These are phyloP conservation scores for Colletotrichum agaves DNA, from an alignment of 2,329 filamentous ascomycete genomes.

Conservation along the genomic window DNA sequence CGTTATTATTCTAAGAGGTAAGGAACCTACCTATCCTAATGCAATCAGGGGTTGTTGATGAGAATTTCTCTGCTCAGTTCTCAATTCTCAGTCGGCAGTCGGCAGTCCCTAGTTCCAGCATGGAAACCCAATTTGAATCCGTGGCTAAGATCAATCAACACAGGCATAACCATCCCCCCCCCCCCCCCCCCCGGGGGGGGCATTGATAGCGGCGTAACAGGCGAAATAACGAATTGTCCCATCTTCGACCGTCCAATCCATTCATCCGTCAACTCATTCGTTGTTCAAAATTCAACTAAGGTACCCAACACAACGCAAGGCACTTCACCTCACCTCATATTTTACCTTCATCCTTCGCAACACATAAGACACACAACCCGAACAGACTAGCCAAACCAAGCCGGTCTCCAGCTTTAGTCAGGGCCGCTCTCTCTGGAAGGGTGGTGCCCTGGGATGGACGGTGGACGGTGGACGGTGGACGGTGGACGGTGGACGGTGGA, in stretches of 20 bases:
- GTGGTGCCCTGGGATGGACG: too few relatives aligned
- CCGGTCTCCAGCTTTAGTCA: background rate
- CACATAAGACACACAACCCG: background rate
- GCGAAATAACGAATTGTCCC: slow-evolving; percentile 29
- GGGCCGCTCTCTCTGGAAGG: background rate
- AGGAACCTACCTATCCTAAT: background rate
- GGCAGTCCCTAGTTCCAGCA: background rate
- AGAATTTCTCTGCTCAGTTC: too few relatives aligned
- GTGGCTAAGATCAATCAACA: background rate
- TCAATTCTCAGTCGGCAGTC: too few relatives aligned
- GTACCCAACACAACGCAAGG: slow-evolving; percentile 14
- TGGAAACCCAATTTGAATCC: background rate
- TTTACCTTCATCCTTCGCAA: background rate
- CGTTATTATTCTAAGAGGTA: background rate
- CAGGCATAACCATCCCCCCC: slow-evolving; percentile 6
- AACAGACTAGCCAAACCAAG: background rate
- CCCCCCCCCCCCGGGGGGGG: too few relatives aligned
- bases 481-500: too few relatives aligned
- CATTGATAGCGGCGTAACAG: background rate
- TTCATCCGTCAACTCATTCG: slow-evolving; percentile 17
- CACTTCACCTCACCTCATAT: slow-evolving; percentile 5
- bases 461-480: too few relatives aligned
- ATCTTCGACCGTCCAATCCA: slow-evolving; percentile 32
- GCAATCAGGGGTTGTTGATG: background rate
- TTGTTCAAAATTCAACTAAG: background rate